A percentile compares a stretch with the other conserved stretches of the same genome.
phyloP scores from a whole-genome alignment of 345 rosid species.

The Populus nigra region DNA sequence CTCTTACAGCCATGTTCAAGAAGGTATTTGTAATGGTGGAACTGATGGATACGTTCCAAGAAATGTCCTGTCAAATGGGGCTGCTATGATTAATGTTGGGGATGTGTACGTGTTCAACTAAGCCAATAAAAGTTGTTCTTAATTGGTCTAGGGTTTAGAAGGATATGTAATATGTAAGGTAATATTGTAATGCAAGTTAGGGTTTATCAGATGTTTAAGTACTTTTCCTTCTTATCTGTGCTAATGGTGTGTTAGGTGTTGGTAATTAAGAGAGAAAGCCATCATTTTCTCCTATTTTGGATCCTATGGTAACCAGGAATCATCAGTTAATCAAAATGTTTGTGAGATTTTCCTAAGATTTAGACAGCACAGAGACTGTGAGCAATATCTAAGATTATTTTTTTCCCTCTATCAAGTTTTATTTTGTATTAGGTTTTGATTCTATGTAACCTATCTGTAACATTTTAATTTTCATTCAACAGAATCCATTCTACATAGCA shows the following conservation, averaged over 20 bases:
- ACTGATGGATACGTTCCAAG: neutral
- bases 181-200: neutral
- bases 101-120: constrained; percentile 7
- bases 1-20: neutral
- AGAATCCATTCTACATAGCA: too few species aligned
- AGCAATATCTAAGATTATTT: neutral
- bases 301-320: too few species aligned
- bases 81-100: neutral
- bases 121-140: neutral
- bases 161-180: neutral
- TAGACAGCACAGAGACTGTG: neutral
- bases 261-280: neutral
- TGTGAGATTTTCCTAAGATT: neutral
- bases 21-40: neutral
- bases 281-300: neutral
- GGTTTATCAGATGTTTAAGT: neutral
- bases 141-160: neutral
- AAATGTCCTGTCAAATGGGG: neutral
- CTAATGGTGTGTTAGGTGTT: neutral
- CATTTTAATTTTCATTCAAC: too few species aligned
- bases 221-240: too few species aligned
- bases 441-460: too few species aligned
- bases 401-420: too few species aligned
- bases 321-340: neutral
- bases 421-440: too few species aligned